These are phyloP conservation scores for Yarrowia sp. DNA, from an alignment of 805 yeast species.

Conservation along the genomic window DNA sequence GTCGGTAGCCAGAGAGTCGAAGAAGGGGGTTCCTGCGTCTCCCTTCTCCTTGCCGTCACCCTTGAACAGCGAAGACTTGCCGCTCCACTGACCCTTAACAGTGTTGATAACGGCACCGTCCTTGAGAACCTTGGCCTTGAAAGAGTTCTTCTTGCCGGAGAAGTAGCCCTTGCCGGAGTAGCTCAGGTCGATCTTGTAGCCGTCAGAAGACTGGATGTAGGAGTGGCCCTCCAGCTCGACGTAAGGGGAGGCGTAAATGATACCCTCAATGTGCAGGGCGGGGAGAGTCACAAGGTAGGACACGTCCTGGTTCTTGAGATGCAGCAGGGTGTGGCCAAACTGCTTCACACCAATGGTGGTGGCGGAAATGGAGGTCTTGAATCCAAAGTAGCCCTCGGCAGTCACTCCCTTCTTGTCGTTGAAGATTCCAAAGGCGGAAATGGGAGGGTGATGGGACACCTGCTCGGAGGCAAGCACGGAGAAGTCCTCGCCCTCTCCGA, in stretches of 20 bases:
- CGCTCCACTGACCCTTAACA: slow-evolving; percentile 91
- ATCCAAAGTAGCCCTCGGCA: slow-evolving; percentile 86
- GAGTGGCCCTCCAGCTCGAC: slow-evolving; percentile 90
- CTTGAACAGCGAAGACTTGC: slow-evolving; percentile 55
- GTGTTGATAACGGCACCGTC: slow-evolving; percentile 66
- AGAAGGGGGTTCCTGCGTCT: slow-evolving; percentile 34
- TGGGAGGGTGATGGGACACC: slow-evolving; percentile 96
- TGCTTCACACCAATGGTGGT: slow-evolving; percentile 82
- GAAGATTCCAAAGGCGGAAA: slow-evolving; percentile 83
- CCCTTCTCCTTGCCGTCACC: slow-evolving; percentile 47
- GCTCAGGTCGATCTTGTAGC: slow-evolving; percentile 69
- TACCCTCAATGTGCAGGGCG: slow-evolving; percentile 91
- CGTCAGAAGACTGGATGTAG: slow-evolving; percentile 78
- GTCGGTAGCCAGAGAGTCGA: slow-evolving; percentile 37
- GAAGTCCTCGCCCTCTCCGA: slow-evolving; percentile 59
- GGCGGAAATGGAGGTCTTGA: slow-evolving; percentile 78
- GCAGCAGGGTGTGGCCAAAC: slow-evolving; percentile 80
- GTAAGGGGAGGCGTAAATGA: slow-evolving; percentile 85
- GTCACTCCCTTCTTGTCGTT: slow-evolving; percentile 67
- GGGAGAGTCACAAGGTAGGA: slow-evolving; percentile 84
- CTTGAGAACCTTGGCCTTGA: slow-evolving; percentile 77
- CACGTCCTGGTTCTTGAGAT: slow-evolving; percentile 49
- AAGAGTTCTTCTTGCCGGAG: slow-evolving; percentile 89
- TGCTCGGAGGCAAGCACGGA: slow-evolving; percentile 83
- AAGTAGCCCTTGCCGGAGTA: slow-evolving; percentile 93